These are phyloP conservation scores for Auriscalpium vulgare DNA, from an alignment of 768 basidiomycete genomes.

Conservation along the genomic window DNA sequence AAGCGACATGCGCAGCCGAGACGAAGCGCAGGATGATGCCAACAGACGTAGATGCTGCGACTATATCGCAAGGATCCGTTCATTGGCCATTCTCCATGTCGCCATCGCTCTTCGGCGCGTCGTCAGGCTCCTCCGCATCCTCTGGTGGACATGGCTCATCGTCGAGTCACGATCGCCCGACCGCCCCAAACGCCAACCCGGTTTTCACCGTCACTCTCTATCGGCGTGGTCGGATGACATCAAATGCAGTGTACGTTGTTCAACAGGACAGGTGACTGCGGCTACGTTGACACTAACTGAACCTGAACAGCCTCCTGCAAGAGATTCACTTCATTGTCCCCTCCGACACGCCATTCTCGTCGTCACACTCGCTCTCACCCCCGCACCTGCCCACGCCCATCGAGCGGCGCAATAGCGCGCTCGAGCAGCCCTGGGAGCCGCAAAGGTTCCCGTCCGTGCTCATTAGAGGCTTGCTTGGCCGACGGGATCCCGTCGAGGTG, in stretches of 20 bases:
- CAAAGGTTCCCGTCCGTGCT: background rate
- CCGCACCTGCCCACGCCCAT: no score
- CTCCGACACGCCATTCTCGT: background rate
- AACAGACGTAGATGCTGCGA: background rate
- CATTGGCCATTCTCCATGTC: conserved; percentile 1
- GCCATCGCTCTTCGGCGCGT: background rate
- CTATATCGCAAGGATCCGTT: background rate
- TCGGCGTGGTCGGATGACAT: conserved; percentile 1
- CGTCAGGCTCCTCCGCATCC: background rate
- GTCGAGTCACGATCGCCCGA: no score
- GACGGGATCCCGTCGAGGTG: background rate
- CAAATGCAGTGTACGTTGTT: conserved; percentile 5
- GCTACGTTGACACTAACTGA: no score
- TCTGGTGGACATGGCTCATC: background rate
- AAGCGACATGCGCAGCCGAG: background rate
- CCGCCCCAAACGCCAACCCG: background rate
- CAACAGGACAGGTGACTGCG: no score
- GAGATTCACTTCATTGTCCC: background rate
- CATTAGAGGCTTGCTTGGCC: conserved; percentile 3
- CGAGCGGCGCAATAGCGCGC: background rate
- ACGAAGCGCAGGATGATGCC: background rate
- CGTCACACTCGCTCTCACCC: background rate
- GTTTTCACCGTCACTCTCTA: background rate
- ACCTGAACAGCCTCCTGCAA: background rate
- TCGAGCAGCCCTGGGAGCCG: background rate